These are phyloP conservation scores for Triticum aestivum DNA, from an alignment of 176 grass and related monocot genomes.

Conservation along the genomic window DNA sequence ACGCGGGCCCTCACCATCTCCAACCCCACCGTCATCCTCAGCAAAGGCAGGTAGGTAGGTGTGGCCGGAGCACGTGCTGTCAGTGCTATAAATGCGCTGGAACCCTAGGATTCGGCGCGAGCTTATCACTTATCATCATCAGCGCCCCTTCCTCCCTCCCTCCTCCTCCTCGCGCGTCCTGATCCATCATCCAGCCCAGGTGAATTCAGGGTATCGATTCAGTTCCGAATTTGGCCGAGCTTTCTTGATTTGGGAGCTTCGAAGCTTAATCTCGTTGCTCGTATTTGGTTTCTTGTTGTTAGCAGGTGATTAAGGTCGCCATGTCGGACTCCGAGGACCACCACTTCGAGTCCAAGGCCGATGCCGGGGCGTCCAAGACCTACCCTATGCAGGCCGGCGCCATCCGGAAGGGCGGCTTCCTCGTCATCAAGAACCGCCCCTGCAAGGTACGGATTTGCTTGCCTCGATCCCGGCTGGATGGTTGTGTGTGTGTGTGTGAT, in stretches of 20 bases:
- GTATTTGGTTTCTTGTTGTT: background rate
- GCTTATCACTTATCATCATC: conserved; percentile 49
- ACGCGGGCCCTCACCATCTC: fast-evolving
- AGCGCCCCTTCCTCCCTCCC: background rate
- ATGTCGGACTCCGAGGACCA: conserved; percentile 95
- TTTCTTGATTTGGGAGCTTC: background rate
- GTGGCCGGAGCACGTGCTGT: background rate
- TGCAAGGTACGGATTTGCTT: conserved; percentile 60
- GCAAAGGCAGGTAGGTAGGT: background rate
- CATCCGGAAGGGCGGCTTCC: conserved; percentile 84
- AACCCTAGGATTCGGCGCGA: conserved; percentile 48
- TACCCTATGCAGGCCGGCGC: conserved; percentile 92
- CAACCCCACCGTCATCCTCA: background rate
- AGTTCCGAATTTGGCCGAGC: background rate
- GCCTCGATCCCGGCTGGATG: background rate
- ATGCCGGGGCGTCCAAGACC: conserved; percentile 91
- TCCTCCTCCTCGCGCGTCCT: background rate
- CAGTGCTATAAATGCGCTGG: conserved; percentile 10
- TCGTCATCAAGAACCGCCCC: conserved; percentile 89
- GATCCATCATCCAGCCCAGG: conserved; percentile 36
- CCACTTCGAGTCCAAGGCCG: conserved; percentile 94
- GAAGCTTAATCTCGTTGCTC: background rate
- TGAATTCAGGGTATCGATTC: conserved; percentile 6
- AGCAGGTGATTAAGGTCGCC: background rate
- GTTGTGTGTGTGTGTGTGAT: background rate